These are phyloP conservation scores for Penstemon barbatus DNA, from an alignment of 257 asterid genomes.

Conservation along the genomic window DNA sequence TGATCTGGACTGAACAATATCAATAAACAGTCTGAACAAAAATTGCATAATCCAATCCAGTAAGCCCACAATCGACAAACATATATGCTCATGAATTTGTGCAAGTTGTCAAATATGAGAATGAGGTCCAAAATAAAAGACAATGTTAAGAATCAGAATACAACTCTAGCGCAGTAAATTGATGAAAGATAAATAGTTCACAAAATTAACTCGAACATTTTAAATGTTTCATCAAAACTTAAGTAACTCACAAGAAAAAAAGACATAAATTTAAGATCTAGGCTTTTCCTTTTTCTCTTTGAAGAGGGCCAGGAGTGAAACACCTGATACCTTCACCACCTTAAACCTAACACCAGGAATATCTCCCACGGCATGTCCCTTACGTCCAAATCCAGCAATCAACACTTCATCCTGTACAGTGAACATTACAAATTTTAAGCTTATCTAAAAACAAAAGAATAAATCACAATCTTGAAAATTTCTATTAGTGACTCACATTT, in stretches of 20 bases:
- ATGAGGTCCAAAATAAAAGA: too few relatives aligned
- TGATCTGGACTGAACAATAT: too few relatives aligned
- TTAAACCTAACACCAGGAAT: conserved; percentile 64
- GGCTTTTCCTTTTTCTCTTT: conserved; percentile 67
- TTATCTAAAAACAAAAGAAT: background rate
- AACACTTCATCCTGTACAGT: conserved; percentile 51
- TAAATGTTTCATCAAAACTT: conserved; percentile 25
- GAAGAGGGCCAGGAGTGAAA: conserved; percentile 59
- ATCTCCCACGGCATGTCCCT: conserved; percentile 71
- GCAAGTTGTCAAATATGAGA: too few relatives aligned
- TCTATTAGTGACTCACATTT: conserved; percentile 38
- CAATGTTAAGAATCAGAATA: too few relatives aligned
- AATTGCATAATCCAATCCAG: too few relatives aligned
- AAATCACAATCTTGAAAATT: background rate
- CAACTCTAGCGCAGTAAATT: too few relatives aligned
- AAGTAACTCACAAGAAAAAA: conserved; percentile 1
- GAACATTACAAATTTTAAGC: background rate
- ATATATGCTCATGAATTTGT: too few relatives aligned
- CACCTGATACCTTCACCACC: conserved; percentile 69
- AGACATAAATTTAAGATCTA: conserved; percentile 37
- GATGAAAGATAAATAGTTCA: background rate
- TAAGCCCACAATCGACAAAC: too few relatives aligned
- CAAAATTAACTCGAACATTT: conserved; percentile 3
- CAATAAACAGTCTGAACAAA: too few relatives aligned
- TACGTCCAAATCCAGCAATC: conserved; percentile 66